Base-by-base conservation (phyloP, 2,329 filamentous ascomycete genomes). In the Clonostachys sp. region DNA sequence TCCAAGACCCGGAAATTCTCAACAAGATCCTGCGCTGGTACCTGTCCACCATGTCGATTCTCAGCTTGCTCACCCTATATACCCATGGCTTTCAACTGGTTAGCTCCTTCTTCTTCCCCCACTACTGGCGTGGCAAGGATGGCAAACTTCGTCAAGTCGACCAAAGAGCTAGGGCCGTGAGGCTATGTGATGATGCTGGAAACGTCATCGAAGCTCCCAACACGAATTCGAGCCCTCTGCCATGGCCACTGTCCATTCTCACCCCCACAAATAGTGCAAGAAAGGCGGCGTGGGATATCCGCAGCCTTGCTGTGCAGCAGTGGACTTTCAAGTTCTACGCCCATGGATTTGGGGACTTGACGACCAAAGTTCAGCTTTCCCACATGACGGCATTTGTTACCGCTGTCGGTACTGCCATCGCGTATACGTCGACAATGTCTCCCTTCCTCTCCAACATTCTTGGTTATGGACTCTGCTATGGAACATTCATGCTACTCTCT, bases 401-500 rank as follows among this genome's bases (percentile, higher is more conserved):
- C 44, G 77, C 82, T 1, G 57, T 85, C 10, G 63, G 70, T 14
- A 74, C 78, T 7, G 73, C 78, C 2, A 70, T 85, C 17, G 63
- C 74, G 7, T 92, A 91, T 65, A 85, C 89, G 57, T 86, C 85
- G 67, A 89, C 71, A 2, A 61, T 66, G 2, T 75, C 73, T 45
- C 61, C 64, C 0, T 53, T 81, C 56, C 67, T 96, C 36, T 92
- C 89, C 42, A 97, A 97, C 61, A 70, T 95, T 35, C 79, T 96
- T 58, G 91, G 89, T 1, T 89, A 92, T 55, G 87, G 86, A 6
- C 90, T 96, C 69, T 91, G 86, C 54, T 96, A 97, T 59, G 80
- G 81, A 8, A 83, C 88, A 5, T 77, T 96, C 47, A 82, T 92
- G 57, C 70, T 95, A 46, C 82, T 97, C 72, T 95, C 91, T 2